Evolutionary conservation across 1,284 basidiomycete species (phyloP).

Genomic region (Trametes pubescens): DNA sequence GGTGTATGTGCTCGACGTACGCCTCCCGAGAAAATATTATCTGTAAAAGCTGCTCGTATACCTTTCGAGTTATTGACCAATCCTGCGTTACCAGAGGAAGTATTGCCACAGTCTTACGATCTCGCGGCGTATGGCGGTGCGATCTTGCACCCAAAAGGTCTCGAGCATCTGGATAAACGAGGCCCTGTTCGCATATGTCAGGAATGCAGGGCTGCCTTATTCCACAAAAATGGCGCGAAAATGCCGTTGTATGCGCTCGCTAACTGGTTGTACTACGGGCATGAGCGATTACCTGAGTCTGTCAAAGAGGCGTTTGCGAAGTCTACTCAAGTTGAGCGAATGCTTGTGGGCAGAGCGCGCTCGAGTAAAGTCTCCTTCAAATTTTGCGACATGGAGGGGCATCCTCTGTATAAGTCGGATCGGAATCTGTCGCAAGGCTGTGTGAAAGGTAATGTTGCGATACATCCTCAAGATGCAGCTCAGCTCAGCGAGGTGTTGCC

Average conservation of each 20-base stretch:
- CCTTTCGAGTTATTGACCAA: neutral
- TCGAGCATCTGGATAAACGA: neutral
- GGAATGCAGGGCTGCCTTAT: neutral
- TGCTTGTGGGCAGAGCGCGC: neutral
- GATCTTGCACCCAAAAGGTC: neutral
- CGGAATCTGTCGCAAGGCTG: neutral
- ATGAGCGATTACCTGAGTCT: too few species aligned
- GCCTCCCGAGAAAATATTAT: neutral
- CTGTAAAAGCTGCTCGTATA: neutral
- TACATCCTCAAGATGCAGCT: constrained; percentile 17
- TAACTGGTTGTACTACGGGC: too few species aligned
- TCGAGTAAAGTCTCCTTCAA: neutral
- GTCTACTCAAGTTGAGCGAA: too few species aligned
- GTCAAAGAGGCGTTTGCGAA: too few species aligned
- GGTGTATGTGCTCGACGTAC: neutral
- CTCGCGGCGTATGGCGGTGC: neutral
- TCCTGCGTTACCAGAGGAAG: neutral
- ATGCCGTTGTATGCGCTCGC: neutral
- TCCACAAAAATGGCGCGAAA: too few species aligned
- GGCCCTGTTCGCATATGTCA: neutral
- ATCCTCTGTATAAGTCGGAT: neutral
- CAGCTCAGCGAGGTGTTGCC: constrained; percentile 12
- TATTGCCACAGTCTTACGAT: neutral
- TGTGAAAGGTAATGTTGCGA: constrained; percentile 18
- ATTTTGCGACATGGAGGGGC: neutral